Evolutionary conservation across 306 rosid species (phyloP).

Genomic region (Macrotyloma uniflorum): DNA sequence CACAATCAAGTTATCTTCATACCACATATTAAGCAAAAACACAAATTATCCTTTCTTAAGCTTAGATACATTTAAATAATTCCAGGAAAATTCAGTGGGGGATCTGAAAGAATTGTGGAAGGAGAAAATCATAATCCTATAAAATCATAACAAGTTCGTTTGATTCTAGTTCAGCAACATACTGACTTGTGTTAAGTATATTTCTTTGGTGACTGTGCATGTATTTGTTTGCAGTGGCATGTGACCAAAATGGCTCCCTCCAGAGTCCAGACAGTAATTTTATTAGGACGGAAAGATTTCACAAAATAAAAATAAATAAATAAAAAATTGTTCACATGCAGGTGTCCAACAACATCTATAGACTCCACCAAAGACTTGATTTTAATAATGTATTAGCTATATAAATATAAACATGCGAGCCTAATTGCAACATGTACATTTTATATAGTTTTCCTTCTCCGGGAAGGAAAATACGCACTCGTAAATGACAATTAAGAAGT

Average conservation of each 20-base stretch:
- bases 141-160: neutral
- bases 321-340: constrained; percentile 3
- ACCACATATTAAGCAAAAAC: constrained; percentile 31
- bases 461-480: constrained; percentile 4
- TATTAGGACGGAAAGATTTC: neutral
- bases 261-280: constrained; percentile 9
- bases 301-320: neutral
- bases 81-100: neutral
- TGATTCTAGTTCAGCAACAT: neutral
- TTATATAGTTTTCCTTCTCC: constrained; percentile 12
- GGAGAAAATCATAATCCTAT: neutral
- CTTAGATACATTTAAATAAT: constrained; percentile 11
- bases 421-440: constrained; percentile 17
- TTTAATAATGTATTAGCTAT: neutral
- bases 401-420: neutral
- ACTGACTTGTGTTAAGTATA: neutral
- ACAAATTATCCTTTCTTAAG: neutral
- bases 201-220: constrained; percentile 2
- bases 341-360: neutral
- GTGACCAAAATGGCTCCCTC: constrained; percentile 16
- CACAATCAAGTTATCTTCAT: constrained; percentile 24
- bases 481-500: neutral
- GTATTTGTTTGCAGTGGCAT: neutral
- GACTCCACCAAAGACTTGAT: neutral
- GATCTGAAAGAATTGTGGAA: neutral